A percentile compares a stretch with the other conserved stretches of the same genome.
Evolutionary conservation across 805 yeast species (phyloP).

Genomic region (Metschnikowia cubensis): DNA sequence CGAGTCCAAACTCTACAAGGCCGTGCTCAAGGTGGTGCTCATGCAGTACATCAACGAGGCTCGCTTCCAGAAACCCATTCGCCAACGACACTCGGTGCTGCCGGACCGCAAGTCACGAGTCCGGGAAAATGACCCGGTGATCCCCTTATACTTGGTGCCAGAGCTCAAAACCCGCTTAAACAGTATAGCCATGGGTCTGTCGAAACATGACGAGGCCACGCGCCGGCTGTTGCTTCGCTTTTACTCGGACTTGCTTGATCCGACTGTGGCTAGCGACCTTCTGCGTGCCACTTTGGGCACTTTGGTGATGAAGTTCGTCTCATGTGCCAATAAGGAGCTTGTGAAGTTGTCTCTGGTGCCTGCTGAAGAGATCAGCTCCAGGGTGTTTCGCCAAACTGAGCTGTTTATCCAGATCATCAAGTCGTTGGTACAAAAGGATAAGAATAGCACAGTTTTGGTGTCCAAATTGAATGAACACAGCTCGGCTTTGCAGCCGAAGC

Average conservation of each 20-base stretch:
- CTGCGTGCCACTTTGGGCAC: conserved; percentile 38
- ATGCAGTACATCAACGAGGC: conserved; percentile 64
- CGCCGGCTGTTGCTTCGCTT: conserved; percentile 58
- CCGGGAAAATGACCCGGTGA: conserved; percentile 13
- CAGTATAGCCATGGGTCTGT: conserved; percentile 43
- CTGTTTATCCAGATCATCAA: conserved; percentile 37
- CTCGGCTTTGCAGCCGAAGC: conserved; percentile 31
- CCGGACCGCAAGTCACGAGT: conserved; percentile 13
- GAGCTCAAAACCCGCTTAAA: conserved; percentile 41
- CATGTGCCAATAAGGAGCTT: conserved; percentile 50
- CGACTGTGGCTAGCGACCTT: conserved; percentile 35
- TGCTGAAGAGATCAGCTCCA: conserved; percentile 26
- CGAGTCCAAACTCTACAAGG: conserved; percentile 40
- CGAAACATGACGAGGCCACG: conserved; percentile 43
- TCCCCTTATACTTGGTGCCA: conserved; percentile 36
- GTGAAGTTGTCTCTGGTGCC: conserved; percentile 36
- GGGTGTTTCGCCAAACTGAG: conserved; percentile 35
- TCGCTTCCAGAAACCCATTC: conserved; percentile 43
- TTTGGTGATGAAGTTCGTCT: conserved; percentile 49
- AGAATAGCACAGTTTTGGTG: conserved; percentile 34
- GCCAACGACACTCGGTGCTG: conserved; percentile 3
- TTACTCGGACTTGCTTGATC: conserved; percentile 56
- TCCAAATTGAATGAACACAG: conserved; percentile 43
- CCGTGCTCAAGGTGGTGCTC: conserved; percentile 51
- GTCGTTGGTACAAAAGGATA: conserved; percentile 34